Evolutionary conservation across 768 basidiomycete genomes (phyloP).

Genomic region (Antrodiella citrinella): DNA sequence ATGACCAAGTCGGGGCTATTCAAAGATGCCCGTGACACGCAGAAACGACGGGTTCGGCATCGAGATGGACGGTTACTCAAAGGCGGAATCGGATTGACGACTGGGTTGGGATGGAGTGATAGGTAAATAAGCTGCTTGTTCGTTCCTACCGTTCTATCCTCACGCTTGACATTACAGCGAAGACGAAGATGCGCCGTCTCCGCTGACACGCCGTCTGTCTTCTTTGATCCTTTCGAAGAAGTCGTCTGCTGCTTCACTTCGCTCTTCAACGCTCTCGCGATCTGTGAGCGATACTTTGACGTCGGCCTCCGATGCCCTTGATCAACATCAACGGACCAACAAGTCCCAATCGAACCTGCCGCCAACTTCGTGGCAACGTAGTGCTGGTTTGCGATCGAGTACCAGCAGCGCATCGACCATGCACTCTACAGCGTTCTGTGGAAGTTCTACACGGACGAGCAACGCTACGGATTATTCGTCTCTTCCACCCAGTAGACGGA

Average conservation of each 20-base stretch:
- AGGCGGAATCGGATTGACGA: slow-evolving; percentile 33
- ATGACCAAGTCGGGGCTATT: slow-evolving; percentile 28
- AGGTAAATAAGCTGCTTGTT: slow-evolving; percentile 12
- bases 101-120: slow-evolving; percentile 36
- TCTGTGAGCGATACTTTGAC: slow-evolving; percentile 17
- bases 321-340: slow-evolving; percentile 4
- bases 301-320: slow-evolving; percentile 4
- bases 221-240: slow-evolving; percentile 15
- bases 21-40: slow-evolving; percentile 31
- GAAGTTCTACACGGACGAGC: slow-evolving; percentile 11
- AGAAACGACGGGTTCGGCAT: slow-evolving; percentile 25
- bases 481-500: slow-evolving; percentile 2
- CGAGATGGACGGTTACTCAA: slow-evolving; percentile 29
- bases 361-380: slow-evolving; percentile 16
- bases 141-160: neutral
- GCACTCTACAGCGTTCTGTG: slow-evolving; percentile 2
- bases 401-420: slow-evolving; percentile 6
- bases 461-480: slow-evolving; percentile 13
- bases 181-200: slow-evolving; percentile 33
- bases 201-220: slow-evolving; percentile 28
- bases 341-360: slow-evolving; percentile 11
- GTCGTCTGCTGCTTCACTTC: slow-evolving; percentile 13
- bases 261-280: slow-evolving; percentile 17
- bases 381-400: neutral
- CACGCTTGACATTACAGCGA: slow-evolving; percentile 19